A percentile compares a stretch with the other conserved stretches of the same genome.
These are phyloP conservation scores for Colletotrichum liriopes DNA, from an alignment of 2,329 filamentous ascomycete species.

Conservation along the genomic window DNA sequence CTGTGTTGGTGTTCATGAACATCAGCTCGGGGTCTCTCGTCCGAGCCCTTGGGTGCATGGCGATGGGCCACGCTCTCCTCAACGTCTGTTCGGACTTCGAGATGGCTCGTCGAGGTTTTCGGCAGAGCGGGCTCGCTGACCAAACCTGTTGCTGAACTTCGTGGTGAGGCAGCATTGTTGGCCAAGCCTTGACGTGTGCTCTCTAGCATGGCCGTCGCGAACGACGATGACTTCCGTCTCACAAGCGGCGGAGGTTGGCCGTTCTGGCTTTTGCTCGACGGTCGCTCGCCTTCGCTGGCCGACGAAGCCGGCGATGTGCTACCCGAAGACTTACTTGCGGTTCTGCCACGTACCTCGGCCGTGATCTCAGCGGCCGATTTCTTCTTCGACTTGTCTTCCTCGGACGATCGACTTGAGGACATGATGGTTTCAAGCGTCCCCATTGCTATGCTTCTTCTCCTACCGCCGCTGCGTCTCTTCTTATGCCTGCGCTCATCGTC, in stretches of 20 bases:
- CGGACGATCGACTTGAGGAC: slow-evolving; percentile 75
- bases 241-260: slow-evolving; percentile 22
- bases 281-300: slow-evolving; percentile 49
- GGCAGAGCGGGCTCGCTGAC: slow-evolving; percentile 71
- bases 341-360: slow-evolving; percentile 68
- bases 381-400: slow-evolving; percentile 74
- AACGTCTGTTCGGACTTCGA: slow-evolving; percentile 61
- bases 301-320: slow-evolving; percentile 52
- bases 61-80: slow-evolving; percentile 47
- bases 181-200: slow-evolving; percentile 53
- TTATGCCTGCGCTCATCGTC: slow-evolving; percentile 68
- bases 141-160: slow-evolving; percentile 59
- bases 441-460: slow-evolving; percentile 69
- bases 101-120: slow-evolving; percentile 68
- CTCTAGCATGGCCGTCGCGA: slow-evolving; percentile 58
- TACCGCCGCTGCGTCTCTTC: slow-evolving; percentile 58
- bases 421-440: slow-evolving; percentile 78
- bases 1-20: slow-evolving; percentile 48
- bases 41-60: slow-evolving; percentile 38
- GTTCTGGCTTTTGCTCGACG: slow-evolving; percentile 46
- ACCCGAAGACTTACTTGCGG: slow-evolving; percentile 54
- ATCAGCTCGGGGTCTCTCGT: slow-evolving; percentile 43
- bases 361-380: slow-evolving; percentile 71
- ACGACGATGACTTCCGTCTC: slow-evolving; percentile 49
- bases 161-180: slow-evolving; percentile 49